Conservation (phyloP, 1,139 yeast species). For the Debaryomycetaceae sp. region DNA sequence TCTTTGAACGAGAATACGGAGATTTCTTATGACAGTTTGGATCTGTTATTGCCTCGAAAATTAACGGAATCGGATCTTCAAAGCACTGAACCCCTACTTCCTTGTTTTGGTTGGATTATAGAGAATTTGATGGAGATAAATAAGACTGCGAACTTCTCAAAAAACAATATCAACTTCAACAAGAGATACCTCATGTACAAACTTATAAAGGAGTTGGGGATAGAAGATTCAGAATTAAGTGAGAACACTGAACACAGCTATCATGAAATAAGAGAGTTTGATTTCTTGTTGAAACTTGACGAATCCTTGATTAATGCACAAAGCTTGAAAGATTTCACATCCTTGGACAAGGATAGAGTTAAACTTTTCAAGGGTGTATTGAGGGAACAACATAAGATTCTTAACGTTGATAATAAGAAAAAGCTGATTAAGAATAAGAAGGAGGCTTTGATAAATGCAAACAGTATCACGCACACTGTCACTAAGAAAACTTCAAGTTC, state of each 20-base stretch:
- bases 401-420: constrained; percentile 34
- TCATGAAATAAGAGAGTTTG: constrained; percentile 44
- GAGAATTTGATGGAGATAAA: constrained; percentile 40
- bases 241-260: constrained; percentile 20
- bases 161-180: constrained; percentile 34
- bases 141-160: constrained; percentile 33
- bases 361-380: constrained; percentile 31
- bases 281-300: constrained; percentile 41
- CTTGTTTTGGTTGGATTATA: constrained; percentile 74
- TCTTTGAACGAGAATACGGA: constrained; percentile 15
- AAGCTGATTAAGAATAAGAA: constrained; percentile 18
- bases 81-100: constrained; percentile 44
- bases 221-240: constrained; percentile 30
- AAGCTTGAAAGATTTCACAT: constrained; percentile 24
- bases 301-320: constrained; percentile 31
- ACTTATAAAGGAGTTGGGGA: constrained; percentile 38
- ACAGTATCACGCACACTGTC: constrained; percentile 11
- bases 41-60: constrained; percentile 33
- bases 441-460: background rate
- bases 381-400: constrained; percentile 33
- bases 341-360: constrained; percentile 23
- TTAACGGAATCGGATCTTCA: constrained; percentile 27
- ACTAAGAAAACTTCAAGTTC: constrained; percentile 31
- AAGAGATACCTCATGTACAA: constrained; percentile 43
- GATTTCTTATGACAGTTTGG: constrained; percentile 26